These are phyloP conservation scores for Monosporozyma aerobia DNA, from an alignment of 805 yeast species.

Conservation along the genomic window DNA sequence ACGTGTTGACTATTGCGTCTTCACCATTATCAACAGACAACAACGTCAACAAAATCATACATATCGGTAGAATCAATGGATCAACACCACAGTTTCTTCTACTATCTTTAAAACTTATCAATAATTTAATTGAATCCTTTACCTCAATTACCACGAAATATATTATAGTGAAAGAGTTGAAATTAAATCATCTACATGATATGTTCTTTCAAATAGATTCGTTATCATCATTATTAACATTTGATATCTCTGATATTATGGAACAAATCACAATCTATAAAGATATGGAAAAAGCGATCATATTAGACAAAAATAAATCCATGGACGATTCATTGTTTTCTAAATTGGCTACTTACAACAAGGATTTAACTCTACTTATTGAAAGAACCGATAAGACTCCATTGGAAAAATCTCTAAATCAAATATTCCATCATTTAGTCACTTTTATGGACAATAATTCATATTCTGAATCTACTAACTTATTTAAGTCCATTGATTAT, in stretches of 20 bases:
- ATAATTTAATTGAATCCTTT: slow-evolving; percentile 7
- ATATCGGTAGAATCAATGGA: not conserved
- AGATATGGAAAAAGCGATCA: slow-evolving; percentile 30
- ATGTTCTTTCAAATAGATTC: slow-evolving; percentile 44
- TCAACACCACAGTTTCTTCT: not conserved
- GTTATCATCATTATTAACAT: slow-evolving; percentile 20
- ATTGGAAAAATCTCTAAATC: slow-evolving; percentile 51
- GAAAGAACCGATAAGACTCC: slow-evolving; percentile 45
- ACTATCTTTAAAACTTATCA: not conserved
- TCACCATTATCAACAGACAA: not conserved
- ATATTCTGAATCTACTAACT: slow-evolving; percentile 34
- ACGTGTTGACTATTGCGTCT: not conserved
- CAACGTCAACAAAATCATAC: not conserved
- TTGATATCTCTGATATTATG: slow-evolving; percentile 45
- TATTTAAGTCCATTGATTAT: slow-evolving; percentile 39
- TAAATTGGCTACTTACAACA: not conserved
- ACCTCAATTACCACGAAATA: slow-evolving; percentile 35
- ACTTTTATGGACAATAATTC: slow-evolving; percentile 49
- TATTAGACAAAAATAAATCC: slow-evolving; percentile 23
- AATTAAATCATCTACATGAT: slow-evolving; percentile 45
- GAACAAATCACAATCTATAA: slow-evolving; percentile 56
- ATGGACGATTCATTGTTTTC: not conserved
- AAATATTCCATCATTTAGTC: slow-evolving; percentile 43
- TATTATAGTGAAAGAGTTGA: slow-evolving; percentile 48
- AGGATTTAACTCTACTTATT: slow-evolving; percentile 7